Evolutionary conservation across 2,329 filamentous ascomycete genomes (phyloP).

Genomic region (Camillea tinctor): DNA sequence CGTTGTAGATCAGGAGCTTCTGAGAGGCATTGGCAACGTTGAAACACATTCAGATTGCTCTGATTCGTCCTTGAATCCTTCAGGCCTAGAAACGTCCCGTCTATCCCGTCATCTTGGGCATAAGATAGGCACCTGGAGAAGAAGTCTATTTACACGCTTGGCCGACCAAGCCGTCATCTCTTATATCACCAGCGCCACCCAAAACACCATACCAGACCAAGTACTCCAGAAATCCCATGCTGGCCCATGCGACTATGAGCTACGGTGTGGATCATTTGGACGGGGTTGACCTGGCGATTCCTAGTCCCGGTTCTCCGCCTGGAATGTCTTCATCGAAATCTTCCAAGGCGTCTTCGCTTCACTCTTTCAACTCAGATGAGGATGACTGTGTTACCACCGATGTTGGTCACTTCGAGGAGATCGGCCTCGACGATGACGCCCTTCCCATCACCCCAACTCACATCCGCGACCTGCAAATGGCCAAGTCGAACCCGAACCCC

Average conservation of each 20-base stretch:
- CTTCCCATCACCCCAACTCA: constrained; percentile 33
- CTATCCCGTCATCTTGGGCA: neutral
- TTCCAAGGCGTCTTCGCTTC: constrained; percentile 86
- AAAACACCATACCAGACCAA: neutral
- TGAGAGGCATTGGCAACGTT: neutral
- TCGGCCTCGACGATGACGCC: constrained; percentile 75
- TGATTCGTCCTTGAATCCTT: neutral
- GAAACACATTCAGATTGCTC: neutral
- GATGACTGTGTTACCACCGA: constrained; percentile 70
- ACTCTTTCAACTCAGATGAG: constrained; percentile 72
- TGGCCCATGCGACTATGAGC: constrained; percentile 38
- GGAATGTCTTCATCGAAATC: constrained; percentile 82
- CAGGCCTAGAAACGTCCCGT: neutral
- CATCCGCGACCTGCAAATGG: constrained; percentile 32
- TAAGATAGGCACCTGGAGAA: neutral
- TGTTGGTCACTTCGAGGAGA: constrained; percentile 87
- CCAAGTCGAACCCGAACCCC: constrained; percentile 43
- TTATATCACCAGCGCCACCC: neutral
- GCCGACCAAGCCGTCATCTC: constrained; percentile 1
- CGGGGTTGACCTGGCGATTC: constrained; percentile 38
- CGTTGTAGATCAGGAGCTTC: neutral
- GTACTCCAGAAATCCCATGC: constrained; percentile 3
- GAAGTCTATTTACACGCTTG: neutral
- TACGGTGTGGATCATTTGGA: constrained; percentile 37
- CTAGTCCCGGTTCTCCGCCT: constrained; percentile 65